Evolutionary conservation across 2,329 filamentous ascomycete species (phyloP), one percentile per base, ranked within the genome.

Genomic region (Orbilia javanica): DNA sequence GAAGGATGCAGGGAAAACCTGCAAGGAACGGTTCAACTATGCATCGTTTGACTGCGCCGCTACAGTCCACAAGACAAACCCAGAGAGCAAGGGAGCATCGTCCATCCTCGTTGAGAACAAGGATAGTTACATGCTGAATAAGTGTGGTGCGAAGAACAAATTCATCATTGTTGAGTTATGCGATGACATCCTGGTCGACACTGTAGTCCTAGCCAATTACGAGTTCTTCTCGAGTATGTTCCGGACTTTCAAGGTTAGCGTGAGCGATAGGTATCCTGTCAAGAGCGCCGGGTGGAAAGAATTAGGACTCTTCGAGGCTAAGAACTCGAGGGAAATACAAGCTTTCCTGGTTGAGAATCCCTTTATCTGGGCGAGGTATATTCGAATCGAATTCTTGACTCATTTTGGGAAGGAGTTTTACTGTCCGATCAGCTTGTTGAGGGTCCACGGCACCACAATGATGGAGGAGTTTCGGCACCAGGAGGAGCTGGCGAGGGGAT

Each of bases 201-300:
- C 96, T 0, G 88, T 99, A 46, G 96, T 98, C n/a, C 87, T 99
- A 67, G 96, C 95, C 79, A 99, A 99, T 83, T 99, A 96, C 82
- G 96, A 99, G 84, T 99, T 99, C 86, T 99, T 99, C 86, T 97
- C 94, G 69, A 97, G 94, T 83, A 97, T 97, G 88, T 92, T 98
- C 81, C 91, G 94, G 66, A 92, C 91, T 57, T 97, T 99, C 84
- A 89, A 92, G 64, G 90, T 98, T 81, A 96, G 93, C 83, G 95
- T 97, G 57, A 96, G 94, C 73, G 96, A 98, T 85, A 90, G 93
- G 71, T 98, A 97, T 84, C 96, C 96, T 0, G 92, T 96, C 67
- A 98, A 97, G 84, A 84, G 89, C 70, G 94, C 97, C 62, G 93
- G 96, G 81, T 99, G 96, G 96, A 93, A 91, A 80, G 90, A 93